Evolutionary conservation across 768 basidiomycete species (phyloP).

Genomic region (Rickenella mellea): DNA sequence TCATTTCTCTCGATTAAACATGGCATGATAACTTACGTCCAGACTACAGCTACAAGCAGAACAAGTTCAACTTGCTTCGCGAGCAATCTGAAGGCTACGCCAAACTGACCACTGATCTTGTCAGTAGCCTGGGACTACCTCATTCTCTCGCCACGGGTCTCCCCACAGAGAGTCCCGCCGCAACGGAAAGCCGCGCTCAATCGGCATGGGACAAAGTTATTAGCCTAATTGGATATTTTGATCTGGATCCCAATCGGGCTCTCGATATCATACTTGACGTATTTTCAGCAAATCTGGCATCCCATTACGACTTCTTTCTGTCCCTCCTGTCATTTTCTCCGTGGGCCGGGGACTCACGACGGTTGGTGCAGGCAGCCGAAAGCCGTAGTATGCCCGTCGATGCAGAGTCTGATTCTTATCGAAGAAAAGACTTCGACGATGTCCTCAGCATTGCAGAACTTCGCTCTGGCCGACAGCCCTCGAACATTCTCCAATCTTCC

Average conservation of each 20-base stretch:
- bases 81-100: conserved; percentile 98
- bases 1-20: neutral
- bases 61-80: conserved; percentile 94
- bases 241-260: conserved; percentile 89
- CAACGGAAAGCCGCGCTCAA: conserved; percentile 54
- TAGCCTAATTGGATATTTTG: conserved; percentile 90
- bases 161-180: conserved; percentile 47
- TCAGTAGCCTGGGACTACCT: conserved; percentile 63
- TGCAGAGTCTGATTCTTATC: conserved; percentile 30
- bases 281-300: conserved; percentile 68
- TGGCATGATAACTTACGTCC: conserved; percentile 1
- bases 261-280: conserved; percentile 92
- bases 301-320: conserved; percentile 85
- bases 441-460: conserved; percentile 47
- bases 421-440: conserved; percentile 58
- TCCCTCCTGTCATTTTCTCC: conserved; percentile 80
- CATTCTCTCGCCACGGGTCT: conserved; percentile 60
- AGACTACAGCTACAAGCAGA: conserved; percentile 80
- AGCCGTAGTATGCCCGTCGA: conserved; percentile 29
- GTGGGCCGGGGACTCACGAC: conserved; percentile 54
- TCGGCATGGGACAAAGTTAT: conserved; percentile 78
- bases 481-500: conserved; percentile 5
- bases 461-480: neutral
- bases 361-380: conserved; percentile 7
- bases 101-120: conserved; percentile 80